A percentile compares a stretch with the other conserved stretches of the same genome.
Conservation (phyloP, 257 asterid genomes). For the Rauvolfia tetraphylla region DNA sequence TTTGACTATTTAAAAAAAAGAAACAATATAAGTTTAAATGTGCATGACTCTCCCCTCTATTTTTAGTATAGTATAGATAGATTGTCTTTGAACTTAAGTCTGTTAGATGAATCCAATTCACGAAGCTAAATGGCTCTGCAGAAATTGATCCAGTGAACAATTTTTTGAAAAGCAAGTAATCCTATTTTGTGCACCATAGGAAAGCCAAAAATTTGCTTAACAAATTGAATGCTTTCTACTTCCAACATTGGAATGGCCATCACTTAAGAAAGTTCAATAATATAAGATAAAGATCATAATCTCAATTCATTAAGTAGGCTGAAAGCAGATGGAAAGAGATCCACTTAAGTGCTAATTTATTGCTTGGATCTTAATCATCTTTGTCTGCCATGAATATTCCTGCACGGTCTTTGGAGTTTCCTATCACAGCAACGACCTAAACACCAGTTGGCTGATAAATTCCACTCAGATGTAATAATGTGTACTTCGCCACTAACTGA, state of each 20-base stretch:
- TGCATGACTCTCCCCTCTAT: no score
- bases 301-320: not conserved
- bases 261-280: not conserved
- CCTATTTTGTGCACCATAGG: no score
- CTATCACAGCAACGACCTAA: not conserved
- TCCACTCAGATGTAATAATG: not conserved
- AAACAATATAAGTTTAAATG: no score
- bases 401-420: not conserved
- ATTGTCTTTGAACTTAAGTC: no score
- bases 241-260: not conserved
- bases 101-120: no score
- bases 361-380: not conserved
- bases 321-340: not conserved
- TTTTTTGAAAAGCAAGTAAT: no score
- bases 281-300: not conserved
- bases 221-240: not conserved
- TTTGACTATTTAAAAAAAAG: no score
- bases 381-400: not conserved
- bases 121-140: no score
- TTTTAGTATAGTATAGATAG: no score
- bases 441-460: not conserved
- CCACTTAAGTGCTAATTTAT: not conserved
- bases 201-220: not conserved
- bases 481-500: not conserved
- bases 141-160: no score